Conservation (phyloP, 2,329 filamentous ascomycete genomes). For the Colletotrichum theobromicola region DNA sequence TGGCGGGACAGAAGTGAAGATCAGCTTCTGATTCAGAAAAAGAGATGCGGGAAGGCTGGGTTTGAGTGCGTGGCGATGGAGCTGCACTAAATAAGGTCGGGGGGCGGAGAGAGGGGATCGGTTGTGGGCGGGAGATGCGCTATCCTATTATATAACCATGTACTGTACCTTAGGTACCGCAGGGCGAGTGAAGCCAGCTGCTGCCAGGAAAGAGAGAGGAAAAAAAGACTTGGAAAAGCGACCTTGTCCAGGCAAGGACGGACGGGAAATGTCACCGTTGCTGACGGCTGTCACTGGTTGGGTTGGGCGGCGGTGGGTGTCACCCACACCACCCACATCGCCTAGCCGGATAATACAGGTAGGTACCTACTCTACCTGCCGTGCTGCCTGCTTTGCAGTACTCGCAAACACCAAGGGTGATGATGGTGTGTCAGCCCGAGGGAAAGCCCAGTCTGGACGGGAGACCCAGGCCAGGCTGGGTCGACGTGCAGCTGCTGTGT, state of each 20-base stretch:
- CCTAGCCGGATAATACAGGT: neutral
- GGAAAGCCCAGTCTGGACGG: conserved; percentile 5
- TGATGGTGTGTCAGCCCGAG: neutral
- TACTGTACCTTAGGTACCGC: too few relatives aligned
- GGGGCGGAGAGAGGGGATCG: neutral
- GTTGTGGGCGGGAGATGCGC: conserved; percentile 2
- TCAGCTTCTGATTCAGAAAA: neutral
- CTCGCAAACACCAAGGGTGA: neutral
- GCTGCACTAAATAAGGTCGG: neutral
- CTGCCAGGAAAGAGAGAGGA: neutral
- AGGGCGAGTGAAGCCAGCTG: neutral
- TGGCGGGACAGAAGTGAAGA: neutral
- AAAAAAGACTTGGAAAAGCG: neutral
- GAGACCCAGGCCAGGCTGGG: conserved; percentile 10
- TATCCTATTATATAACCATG: conserved; percentile 11
- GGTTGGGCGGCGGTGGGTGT: neutral
- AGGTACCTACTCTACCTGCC: neutral
- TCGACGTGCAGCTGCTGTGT: neutral
- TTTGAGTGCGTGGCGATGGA: neutral
- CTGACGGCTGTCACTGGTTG: neutral
- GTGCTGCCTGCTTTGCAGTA: neutral
- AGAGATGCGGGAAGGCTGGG: neutral
- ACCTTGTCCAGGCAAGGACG: neutral
- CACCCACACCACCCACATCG: neutral
- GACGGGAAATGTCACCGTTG: neutral